Evolutionary conservation across 1,284 basidiomycete genomes (phyloP), one percentile per base, ranked within the genome.

Genomic region (Cystobasidium pallidum): DNA sequence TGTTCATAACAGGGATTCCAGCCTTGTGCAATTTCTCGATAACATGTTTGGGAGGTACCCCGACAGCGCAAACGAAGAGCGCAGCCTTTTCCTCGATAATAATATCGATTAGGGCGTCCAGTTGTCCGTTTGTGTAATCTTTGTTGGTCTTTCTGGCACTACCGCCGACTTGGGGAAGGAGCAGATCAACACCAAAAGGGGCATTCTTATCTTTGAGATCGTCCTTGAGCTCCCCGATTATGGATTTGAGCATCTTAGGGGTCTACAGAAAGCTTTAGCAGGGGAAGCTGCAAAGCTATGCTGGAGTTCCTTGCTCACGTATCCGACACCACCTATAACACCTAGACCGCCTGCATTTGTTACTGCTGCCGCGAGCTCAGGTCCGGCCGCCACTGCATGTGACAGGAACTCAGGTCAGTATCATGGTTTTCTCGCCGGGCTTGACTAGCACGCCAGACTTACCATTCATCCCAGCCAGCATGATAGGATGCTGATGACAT

Each of bases 21-120:
- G 89, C 89, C 76, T 86, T 82, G 83, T 94, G 92, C 43, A 94
- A 84, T 76, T 84, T 86, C 52, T 93, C 90, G 28, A 94, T 90
- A 26, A 85, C 88, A 74, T 86, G 84, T 77, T 86, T 86, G 4
- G 92, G 90, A 0, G 92, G 92, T 1, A 94, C 87, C 75, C 92
- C 92, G 59, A 91, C 85, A 36, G 91, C 92, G 75, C 88, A 93
- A 65, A 94, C 92, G 79, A 94, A 94, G 7, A 94, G 85, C 26
- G 85, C 82, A 0, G 90, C 83, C 79, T 89, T 90, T 81, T 92
- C 90, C 72, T 93, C 89, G 79, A 94, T 91, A 78, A 94, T 92
- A 65, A 94, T 88, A 74, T 91, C 86, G 67, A 94, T 85, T 45
- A 94, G 86, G 32, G 90, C 88, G n/a, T 86, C 83, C n/a, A 59